Percentiles rank a stretch among this genome's conserved stretches.
phyloP scores from a whole-genome alignment of 305 asterid species.

The Fraxinus angustifolia region DNA sequence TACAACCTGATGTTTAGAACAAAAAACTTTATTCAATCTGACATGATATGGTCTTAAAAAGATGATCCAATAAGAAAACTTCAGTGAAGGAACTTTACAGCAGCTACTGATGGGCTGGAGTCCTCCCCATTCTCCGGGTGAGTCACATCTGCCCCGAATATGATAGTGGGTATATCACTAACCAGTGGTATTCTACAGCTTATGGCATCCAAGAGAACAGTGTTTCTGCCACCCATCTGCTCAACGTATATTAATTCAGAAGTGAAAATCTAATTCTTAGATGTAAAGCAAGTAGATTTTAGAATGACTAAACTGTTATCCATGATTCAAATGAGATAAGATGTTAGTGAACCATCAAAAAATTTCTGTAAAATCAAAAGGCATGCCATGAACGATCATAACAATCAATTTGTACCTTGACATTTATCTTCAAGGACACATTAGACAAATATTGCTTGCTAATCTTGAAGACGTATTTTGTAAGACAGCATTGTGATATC shows the following conservation, averaged over 20 bases:
- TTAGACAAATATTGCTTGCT: constrained; percentile 97
- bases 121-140: constrained; percentile 99
- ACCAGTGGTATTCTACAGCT: constrained; percentile 96
- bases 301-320: neutral
- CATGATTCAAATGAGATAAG: neutral
- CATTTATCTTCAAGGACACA: constrained; percentile 95
- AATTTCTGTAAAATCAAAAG: neutral
- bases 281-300: neutral
- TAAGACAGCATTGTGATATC: constrained; percentile 94
- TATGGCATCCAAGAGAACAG: constrained; percentile 88
- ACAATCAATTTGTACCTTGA: constrained; percentile 52
- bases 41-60: neutral
- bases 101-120: constrained; percentile 96
- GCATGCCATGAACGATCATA: neutral
- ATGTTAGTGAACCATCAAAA: neutral
- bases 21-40: constrained; percentile 13
- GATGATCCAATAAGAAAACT: neutral
- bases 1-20: constrained; percentile 58
- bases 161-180: constrained; percentile 94
- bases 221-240: constrained; percentile 99
- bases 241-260: neutral
- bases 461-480: constrained; percentile 92
- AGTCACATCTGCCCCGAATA: constrained; percentile 98
- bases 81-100: constrained; percentile 46
- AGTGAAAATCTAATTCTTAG: neutral